A percentile compares a stretch with the other conserved stretches of the same genome.
These are phyloP conservation scores for Hypericum androsaemum DNA, from an alignment of 345 rosid genomes.

Conservation along the genomic window DNA sequence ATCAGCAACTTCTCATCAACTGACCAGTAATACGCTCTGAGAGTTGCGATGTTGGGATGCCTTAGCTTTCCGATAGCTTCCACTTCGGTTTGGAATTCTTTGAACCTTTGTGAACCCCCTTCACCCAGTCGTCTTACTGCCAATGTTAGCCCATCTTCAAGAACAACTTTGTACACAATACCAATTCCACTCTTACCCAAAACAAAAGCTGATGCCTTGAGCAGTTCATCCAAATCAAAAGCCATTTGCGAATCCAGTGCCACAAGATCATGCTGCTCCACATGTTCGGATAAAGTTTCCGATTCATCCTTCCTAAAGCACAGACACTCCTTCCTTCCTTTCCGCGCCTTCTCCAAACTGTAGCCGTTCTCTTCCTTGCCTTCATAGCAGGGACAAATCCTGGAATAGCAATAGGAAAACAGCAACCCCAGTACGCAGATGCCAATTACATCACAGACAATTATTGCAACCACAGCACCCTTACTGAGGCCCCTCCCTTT, in stretches of 20 bases:
- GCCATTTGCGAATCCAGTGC: conserved; percentile 65
- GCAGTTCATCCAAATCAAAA: conserved; percentile 84
- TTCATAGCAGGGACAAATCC: conserved; percentile 34
- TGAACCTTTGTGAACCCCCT: conserved; percentile 92
- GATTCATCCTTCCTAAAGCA: conserved; percentile 84
- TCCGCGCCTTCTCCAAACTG: conserved; percentile 49
- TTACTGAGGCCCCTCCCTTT: conserved; percentile 52
- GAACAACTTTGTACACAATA: conserved; percentile 90
- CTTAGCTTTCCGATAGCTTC: conserved; percentile 91
- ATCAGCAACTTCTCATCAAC: conserved; percentile 93
- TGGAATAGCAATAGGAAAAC: conserved; percentile 74
- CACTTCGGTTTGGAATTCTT: conserved; percentile 93
- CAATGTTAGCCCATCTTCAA: conserved; percentile 75
- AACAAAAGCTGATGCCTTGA: conserved; percentile 94
- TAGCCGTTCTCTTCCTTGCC: conserved; percentile 31
- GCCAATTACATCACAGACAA: conserved; percentile 75
- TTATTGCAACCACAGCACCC: conserved; percentile 50
- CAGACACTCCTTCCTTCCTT: conserved; percentile 46
- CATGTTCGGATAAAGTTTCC: conserved; percentile 60
- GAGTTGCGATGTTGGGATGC: conserved; percentile 79
- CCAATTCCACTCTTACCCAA: conserved; percentile 96
- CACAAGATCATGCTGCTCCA: conserved; percentile 72
- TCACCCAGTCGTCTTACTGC: conserved; percentile 92
- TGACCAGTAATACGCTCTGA: conserved; percentile 93
- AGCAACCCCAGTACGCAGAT: conserved; percentile 78